A percentile compares a stretch with the other conserved stretches of the same genome.
These are phyloP conservation scores for Aspergillus sclerotiicarbonarius DNA, from an alignment of 495 filamentous ascomycete genomes.

Conservation along the genomic window DNA sequence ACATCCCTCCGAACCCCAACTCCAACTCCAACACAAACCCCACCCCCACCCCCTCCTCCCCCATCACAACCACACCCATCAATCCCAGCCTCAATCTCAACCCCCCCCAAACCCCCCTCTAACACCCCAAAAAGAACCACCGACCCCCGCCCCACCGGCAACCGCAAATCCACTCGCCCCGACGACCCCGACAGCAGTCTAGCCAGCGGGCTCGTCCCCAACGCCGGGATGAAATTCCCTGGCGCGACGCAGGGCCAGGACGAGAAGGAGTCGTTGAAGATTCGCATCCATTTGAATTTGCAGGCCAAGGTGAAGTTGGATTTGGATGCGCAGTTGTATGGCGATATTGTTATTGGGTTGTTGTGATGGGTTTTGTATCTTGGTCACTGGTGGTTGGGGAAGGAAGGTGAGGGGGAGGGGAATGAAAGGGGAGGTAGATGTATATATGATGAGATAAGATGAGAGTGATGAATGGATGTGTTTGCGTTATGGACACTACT, in stretches of 20 bases:
- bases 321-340: conserved; percentile 18
- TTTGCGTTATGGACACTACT: no score
- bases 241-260: conserved; percentile 4
- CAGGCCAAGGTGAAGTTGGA: conserved; percentile 18
- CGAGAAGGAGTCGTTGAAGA: conserved; percentile 10
- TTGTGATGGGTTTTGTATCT: conserved; percentile 3
- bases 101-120: no score
- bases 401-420: no score
- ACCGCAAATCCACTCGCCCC: neutral
- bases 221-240: neutral
- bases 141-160: neutral
- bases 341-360: conserved; percentile 19
- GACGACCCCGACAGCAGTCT: neutral
- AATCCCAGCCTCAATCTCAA: no score
- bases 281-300: conserved; percentile 17
- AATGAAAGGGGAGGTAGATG: no score
- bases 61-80: no score
- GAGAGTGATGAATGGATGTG: no score
- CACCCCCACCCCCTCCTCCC: no score
- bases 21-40: no score
- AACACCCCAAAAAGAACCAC: neutral
- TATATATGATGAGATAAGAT: no score
- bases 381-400: no score
- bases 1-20: no score
- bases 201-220: neutral